Conservation (phyloP, 2,329 filamentous ascomycete genomes). For the Scedosporium dehoogii region DNA sequence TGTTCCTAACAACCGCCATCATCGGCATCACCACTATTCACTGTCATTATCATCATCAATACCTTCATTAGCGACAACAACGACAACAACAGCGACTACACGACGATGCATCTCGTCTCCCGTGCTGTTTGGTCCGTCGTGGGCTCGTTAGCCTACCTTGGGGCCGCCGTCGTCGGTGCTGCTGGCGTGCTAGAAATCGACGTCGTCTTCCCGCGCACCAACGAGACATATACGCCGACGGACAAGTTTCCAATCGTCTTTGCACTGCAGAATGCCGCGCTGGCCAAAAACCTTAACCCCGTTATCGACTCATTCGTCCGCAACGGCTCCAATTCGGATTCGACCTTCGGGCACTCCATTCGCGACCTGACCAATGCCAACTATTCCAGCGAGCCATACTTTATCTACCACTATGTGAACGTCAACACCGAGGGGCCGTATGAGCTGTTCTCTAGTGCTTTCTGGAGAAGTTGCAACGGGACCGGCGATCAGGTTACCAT, state of each 20-base stretch:
- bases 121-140: conserved; percentile 7
- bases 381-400: conserved; percentile 9
- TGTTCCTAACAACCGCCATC: not conserved
- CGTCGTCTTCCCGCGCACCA: conserved; percentile 19
- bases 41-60: not conserved
- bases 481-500: conserved; percentile 6
- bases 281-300: conserved; percentile 11
- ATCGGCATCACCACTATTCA: not conserved
- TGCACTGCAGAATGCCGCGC: conserved; percentile 16
- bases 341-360: not conserved
- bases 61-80: not conserved
- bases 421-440: conserved; percentile 8
- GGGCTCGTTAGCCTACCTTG: conserved; percentile 7
- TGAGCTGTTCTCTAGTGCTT: conserved; percentile 4
- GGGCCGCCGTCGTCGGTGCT: conserved; percentile 6
- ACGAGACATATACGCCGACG: conserved; percentile 18
- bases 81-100: not conserved
- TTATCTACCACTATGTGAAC: conserved; percentile 7
- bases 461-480: conserved; percentile 9
- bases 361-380: not conserved
- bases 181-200: conserved; percentile 15
- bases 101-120: conserved; percentile 4
- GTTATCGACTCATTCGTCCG: not conserved
- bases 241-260: conserved; percentile 18
- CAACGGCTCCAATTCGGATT: not conserved